Conservation (phyloP, 352 stramenopile genomes). For the Pythium monospermum region DNA sequence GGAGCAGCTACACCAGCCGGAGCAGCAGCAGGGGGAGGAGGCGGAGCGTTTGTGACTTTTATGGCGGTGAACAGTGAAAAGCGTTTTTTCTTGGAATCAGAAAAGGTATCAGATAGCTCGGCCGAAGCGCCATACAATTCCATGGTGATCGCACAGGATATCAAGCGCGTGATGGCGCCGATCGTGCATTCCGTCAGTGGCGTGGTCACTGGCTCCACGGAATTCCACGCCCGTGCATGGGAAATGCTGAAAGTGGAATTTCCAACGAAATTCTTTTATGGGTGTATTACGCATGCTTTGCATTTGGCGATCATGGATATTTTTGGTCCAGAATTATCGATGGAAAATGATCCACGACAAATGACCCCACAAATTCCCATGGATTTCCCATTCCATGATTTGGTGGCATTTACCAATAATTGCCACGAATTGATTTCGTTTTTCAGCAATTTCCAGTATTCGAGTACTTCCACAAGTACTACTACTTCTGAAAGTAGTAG, state of each 20-base stretch:
- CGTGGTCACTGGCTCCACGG: constrained; percentile 69
- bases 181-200: constrained; percentile 67
- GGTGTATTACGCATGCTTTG: constrained; percentile 75
- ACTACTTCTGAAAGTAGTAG: too few species aligned
- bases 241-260: constrained; percentile 82
- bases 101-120: constrained; percentile 55
- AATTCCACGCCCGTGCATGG: constrained; percentile 71
- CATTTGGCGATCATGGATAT: constrained; percentile 82
- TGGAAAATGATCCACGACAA: constrained; percentile 66
- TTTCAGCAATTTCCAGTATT: constrained; percentile 79
- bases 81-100: constrained; percentile 74
- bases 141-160: constrained; percentile 77
- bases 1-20: too few species aligned
- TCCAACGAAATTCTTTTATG: constrained; percentile 85
- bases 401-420: constrained; percentile 69
- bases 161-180: constrained; percentile 74
- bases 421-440: constrained; percentile 75
- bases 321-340: constrained; percentile 59
- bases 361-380: constrained; percentile 62
- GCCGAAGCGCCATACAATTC: constrained; percentile 71
- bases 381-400: constrained; percentile 75
- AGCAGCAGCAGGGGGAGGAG: too few species aligned
- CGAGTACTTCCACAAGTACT: too few species aligned
- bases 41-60: constrained; percentile 74
- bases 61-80: constrained; percentile 78